phyloP scores from a whole-genome alignment of 169 alveolate species.

The Plasmodium fragile region DNA sequence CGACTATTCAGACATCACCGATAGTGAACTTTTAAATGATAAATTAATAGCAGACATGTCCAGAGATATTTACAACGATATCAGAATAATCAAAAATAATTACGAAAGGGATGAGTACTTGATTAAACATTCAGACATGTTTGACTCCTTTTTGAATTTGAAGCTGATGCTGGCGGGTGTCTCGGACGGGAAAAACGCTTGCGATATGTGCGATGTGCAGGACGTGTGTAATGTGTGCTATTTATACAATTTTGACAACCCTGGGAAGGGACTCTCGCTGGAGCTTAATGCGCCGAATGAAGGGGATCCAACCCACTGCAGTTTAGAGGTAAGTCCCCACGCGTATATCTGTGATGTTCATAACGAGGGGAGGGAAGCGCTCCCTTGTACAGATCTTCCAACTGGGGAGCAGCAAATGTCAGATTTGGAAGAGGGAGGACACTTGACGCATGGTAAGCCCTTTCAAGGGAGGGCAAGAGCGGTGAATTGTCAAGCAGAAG shows the following conservation, averaged over 20 bases:
- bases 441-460: background rate
- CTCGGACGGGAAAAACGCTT: background rate
- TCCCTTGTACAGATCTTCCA: background rate
- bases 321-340: background rate
- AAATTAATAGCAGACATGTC: constrained; percentile 65
- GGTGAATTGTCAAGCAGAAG: background rate
- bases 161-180: constrained; percentile 28
- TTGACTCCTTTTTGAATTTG: constrained; percentile 55
- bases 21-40: constrained; percentile 32
- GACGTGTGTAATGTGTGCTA: background rate
- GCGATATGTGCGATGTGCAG: background rate
- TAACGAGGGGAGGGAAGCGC: background rate
- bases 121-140: constrained; percentile 45
- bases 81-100: constrained; percentile 30
- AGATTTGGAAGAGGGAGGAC: background rate
- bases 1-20: constrained; percentile 3
- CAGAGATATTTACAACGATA: constrained; percentile 62
- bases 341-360: background rate
- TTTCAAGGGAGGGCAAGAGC: background rate
- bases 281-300: background rate
- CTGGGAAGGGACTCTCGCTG: background rate
- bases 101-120: constrained; percentile 66
- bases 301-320: background rate
- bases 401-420: background rate
- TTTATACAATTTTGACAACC: background rate